Evolutionary conservation across 148 eudicot genomes (phyloP).

Genomic region (Diospyros lotus): DNA sequence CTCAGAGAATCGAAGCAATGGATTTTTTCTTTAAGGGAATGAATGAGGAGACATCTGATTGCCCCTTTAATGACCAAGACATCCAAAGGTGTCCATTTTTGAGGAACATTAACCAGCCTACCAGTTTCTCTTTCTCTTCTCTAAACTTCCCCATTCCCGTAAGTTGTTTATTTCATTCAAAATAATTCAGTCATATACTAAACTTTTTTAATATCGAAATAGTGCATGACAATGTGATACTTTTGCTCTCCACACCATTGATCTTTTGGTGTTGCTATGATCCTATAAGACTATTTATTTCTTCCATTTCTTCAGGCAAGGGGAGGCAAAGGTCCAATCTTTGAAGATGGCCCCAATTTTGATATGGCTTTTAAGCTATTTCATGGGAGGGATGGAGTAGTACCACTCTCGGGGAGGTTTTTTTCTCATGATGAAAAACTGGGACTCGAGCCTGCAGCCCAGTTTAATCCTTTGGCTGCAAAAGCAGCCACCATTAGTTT

Average conservation of each 20-base stretch:
- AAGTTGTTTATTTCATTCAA: slow-evolving; percentile 20
- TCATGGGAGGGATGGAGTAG: slow-evolving; percentile 78
- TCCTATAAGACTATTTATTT: neutral
- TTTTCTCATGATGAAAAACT: slow-evolving; percentile 19
- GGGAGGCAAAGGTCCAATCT: slow-evolving; percentile 74
- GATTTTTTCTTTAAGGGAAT: slow-evolving; percentile 43
- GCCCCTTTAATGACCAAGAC: slow-evolving; percentile 46
- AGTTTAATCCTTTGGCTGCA: slow-evolving; percentile 63
- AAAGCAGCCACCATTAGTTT: slow-evolving; percentile 75
- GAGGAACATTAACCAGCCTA: slow-evolving; percentile 66
- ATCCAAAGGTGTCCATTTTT: slow-evolving; percentile 68
- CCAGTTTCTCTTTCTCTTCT: slow-evolving; percentile 52
- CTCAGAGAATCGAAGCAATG: slow-evolving; percentile 29
- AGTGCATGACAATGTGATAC: neutral
- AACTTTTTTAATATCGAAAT: neutral
- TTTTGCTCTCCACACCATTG: neutral
- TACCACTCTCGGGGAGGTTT: slow-evolving; percentile 52
- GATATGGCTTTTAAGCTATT: slow-evolving; percentile 69
- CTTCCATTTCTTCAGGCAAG: slow-evolving; percentile 28
- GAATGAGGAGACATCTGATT: slow-evolving; percentile 42
- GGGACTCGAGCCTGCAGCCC: slow-evolving; percentile 28
- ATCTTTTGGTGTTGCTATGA: neutral
- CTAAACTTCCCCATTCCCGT: slow-evolving; percentile 41
- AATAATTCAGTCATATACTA: neutral
- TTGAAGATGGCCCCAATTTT: slow-evolving; percentile 82